Conservation (phyloP, 73 alveolate genomes). For the Tetrahymena borealis region DNA sequence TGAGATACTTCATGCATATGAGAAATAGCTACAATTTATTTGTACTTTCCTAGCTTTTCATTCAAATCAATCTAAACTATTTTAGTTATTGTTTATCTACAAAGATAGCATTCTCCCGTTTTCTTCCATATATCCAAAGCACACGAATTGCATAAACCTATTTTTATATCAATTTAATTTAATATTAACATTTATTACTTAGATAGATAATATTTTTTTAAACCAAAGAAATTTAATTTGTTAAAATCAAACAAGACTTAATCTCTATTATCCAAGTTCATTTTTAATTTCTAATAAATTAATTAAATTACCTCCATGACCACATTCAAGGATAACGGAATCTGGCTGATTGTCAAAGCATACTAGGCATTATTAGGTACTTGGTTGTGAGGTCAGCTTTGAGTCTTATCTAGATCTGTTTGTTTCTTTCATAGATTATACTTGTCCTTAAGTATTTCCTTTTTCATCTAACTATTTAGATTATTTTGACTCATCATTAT, state of each 20-base stretch:
- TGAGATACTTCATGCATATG: neutral
- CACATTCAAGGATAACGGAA: neutral
- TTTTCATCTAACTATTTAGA: neutral
- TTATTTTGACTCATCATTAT: neutral
- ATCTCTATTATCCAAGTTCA: no score
- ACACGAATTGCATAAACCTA: neutral
- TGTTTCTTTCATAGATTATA: neutral
- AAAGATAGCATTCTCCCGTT: neutral
- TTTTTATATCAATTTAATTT: neutral
- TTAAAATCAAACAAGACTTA: no score
- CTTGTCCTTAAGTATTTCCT: neutral
- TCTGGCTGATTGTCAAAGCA: neutral
- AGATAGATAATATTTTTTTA: no score
- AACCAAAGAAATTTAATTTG: no score
- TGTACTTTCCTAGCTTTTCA: neutral
- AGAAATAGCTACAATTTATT: neutral
- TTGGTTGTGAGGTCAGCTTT: neutral
- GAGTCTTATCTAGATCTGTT: neutral
- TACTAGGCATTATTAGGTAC: neutral
- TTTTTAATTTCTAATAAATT: no score
- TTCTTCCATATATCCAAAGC: neutral
- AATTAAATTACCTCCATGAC: slow-evolving; percentile 5
- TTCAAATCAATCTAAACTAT: neutral
- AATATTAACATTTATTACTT: neutral
- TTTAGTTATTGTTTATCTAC: neutral